These are phyloP conservation scores for Pelargonium nanum DNA, from an alignment of 345 rosid species.

Conservation along the genomic window DNA sequence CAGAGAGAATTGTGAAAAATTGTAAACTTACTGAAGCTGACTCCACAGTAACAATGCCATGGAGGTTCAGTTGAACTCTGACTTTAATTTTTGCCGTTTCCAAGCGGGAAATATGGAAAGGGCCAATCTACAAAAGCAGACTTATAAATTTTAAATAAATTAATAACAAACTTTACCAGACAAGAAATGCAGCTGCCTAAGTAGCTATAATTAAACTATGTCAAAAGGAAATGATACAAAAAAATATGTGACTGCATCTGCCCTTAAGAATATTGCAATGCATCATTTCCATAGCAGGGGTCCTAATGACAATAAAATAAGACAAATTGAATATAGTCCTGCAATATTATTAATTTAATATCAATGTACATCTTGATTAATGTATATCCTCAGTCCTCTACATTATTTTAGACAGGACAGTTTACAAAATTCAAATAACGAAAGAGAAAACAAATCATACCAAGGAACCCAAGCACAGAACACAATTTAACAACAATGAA, in stretches of 20 bases:
- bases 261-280: not conserved
- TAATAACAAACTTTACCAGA: not conserved
- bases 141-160: conserved; percentile 3
- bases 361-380: not conserved
- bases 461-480: not conserved
- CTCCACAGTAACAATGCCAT: conserved; percentile 37
- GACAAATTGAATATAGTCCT: not conserved
- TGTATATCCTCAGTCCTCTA: not conserved
- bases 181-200: conserved; percentile 1
- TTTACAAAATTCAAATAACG: not conserved
- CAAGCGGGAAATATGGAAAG: conserved; percentile 24
- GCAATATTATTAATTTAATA: too few species aligned
- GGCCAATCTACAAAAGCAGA: conserved; percentile 37
- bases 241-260: not conserved
- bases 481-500: not conserved
- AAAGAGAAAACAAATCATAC: not conserved
- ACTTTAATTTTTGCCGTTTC: conserved; percentile 42
- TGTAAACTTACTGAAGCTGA: conserved; percentile 32
- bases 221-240: not conserved
- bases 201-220: not conserved
- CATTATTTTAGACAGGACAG: not conserved
- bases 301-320: not conserved
- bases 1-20: not conserved
- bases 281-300: not conserved
- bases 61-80: conserved; percentile 37